These are phyloP conservation scores for Cladophialophora bantiana DNA, from an alignment of 2,329 filamentous ascomycete species.

Conservation along the genomic window DNA sequence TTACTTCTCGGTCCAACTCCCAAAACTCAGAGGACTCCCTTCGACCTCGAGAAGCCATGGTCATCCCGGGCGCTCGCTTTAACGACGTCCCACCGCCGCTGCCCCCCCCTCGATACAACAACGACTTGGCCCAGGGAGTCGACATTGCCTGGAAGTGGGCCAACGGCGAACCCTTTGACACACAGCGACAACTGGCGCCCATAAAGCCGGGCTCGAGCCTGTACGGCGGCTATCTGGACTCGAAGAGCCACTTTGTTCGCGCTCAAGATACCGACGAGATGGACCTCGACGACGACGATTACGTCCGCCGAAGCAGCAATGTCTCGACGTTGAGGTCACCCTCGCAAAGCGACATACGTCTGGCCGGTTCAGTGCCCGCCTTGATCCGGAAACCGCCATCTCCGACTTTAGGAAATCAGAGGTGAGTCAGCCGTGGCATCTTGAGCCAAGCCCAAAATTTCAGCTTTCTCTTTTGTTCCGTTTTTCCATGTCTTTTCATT, in stretches of 20 bases:
- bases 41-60: slow-evolving; percentile 62
- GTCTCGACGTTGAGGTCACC: slow-evolving; percentile 41
- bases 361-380: slow-evolving; percentile 79
- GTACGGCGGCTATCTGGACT: slow-evolving; percentile 52
- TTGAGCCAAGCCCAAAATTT: slow-evolving; percentile 6
- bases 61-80: slow-evolving; percentile 65
- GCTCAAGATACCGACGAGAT: slow-evolving; percentile 47
- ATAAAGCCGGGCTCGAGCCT: slow-evolving; percentile 60
- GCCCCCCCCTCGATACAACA: slow-evolving; percentile 67
- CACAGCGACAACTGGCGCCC: slow-evolving; percentile 47
- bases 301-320: slow-evolving; percentile 45
- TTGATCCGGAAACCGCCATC: slow-evolving; percentile 35
- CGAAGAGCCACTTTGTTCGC: slow-evolving; percentile 40
- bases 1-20: slow-evolving; percentile 47
- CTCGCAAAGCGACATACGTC: slow-evolving; percentile 27
- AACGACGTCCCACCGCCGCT: slow-evolving; percentile 66
- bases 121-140: slow-evolving; percentile 62
- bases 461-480: neutral
- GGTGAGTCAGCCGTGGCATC: slow-evolving; percentile 34
- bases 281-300: slow-evolving; percentile 47
- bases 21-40: slow-evolving; percentile 52
- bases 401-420: slow-evolving; percentile 35
- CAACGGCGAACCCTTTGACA: slow-evolving; percentile 60
- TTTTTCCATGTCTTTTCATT: slow-evolving; percentile 2
- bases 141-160: slow-evolving; percentile 70